A percentile compares a stretch with the other conserved stretches of the same genome.
Evolutionary conservation across 169 alveolate genomes (phyloP).

Genomic region (Eimeria falciformis): DNA sequence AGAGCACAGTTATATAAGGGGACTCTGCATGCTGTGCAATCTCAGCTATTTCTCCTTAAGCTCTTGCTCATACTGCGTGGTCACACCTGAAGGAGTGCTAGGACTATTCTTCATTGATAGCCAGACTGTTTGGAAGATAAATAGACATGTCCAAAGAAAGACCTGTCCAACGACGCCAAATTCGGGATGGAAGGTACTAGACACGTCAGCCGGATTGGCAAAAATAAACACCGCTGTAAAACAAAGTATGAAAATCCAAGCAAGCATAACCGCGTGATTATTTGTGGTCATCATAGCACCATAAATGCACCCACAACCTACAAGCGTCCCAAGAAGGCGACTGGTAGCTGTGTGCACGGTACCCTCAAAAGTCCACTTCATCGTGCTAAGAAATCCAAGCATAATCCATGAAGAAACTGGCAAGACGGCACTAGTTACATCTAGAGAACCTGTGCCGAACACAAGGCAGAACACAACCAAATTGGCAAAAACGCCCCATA

Average conservation of each 20-base stretch:
- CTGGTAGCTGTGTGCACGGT: slow-evolving; percentile 23
- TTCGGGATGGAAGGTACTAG: background rate
- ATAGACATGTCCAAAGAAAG: slow-evolving; percentile 5
- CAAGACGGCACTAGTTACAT: background rate
- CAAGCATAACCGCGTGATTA: background rate
- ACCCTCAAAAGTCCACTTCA: slow-evolving; percentile 20
- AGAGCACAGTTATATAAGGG: background rate
- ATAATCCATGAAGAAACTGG: slow-evolving; percentile 21
- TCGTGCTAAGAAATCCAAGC: background rate
- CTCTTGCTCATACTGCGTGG: background rate
- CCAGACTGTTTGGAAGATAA: slow-evolving; percentile 22
- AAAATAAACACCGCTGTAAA: background rate
- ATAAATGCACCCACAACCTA: slow-evolving; percentile 13
- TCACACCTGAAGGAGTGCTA: background rate
- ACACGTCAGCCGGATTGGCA: slow-evolving; percentile 10
- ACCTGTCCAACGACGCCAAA: slow-evolving; percentile 6
- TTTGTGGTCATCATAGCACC: slow-evolving; percentile 28
- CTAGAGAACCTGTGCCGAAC: slow-evolving; percentile 13
- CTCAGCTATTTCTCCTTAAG: no score
- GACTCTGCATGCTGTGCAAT: background rate
- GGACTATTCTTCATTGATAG: background rate
- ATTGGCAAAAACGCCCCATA: no score
- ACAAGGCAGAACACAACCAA: background rate
- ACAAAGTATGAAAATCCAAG: background rate
- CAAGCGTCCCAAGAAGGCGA: background rate